Evolutionary conservation across 352 stramenopile genomes (phyloP).

Genomic region (Thraustochytrium sp.): DNA sequence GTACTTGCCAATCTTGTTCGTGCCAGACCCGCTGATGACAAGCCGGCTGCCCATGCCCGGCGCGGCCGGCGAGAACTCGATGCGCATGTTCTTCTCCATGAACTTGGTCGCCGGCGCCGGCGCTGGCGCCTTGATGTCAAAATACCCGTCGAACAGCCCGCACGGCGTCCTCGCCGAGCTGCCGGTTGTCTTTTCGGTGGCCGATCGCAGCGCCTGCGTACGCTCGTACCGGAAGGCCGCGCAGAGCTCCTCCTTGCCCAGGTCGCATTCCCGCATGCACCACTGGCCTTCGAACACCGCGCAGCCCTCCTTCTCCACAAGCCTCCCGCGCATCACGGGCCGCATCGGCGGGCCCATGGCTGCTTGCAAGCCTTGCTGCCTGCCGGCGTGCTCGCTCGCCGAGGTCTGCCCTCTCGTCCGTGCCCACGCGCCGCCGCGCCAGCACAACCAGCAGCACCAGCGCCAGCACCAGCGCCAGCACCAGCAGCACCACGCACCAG

Average conservation of each 20-base stretch:
- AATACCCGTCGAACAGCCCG: not conserved
- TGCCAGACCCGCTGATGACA: not conserved
- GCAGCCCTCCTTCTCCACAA: not conserved
- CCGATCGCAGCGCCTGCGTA: not conserved
- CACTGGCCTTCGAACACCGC: slow-evolving; percentile 6
- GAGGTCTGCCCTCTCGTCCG: no score
- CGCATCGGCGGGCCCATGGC: not conserved
- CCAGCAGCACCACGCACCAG: no score
- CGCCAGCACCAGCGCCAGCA: no score
- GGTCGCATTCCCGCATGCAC: slow-evolving; percentile 5
- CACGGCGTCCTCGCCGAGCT: not conserved
- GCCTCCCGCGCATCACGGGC: slow-evolving; percentile 6
- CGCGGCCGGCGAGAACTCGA: not conserved
- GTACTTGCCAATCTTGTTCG: slow-evolving; percentile 34
- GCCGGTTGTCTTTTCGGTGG: not conserved
- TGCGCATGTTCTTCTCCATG: slow-evolving; percentile 10
- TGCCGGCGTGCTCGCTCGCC: no score
- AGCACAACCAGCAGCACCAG: no score
- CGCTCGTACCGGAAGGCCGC: slow-evolving; percentile 16
- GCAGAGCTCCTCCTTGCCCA: not conserved
- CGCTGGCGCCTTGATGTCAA: not conserved
- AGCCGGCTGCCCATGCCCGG: not conserved
- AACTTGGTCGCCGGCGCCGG: not conserved
- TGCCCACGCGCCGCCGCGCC: no score
- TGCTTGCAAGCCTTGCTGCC: no score